Percentiles rank a stretch among this genome's conserved stretches.
Evolutionary conservation across 345 rosid species (phyloP).

Genomic region (Boechera stricta): DNA sequence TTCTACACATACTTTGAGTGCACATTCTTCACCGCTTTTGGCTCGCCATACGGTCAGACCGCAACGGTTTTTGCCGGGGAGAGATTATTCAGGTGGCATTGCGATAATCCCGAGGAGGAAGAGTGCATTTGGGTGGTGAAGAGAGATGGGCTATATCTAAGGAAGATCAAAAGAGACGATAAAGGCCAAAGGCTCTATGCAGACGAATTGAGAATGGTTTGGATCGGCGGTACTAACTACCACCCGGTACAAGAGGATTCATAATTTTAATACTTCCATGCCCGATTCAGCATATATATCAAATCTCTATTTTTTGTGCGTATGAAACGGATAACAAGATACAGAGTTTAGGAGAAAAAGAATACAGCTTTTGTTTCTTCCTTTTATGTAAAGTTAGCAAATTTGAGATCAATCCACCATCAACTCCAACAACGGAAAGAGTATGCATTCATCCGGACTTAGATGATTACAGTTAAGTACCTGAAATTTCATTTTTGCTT

Average conservation of each 20-base stretch:
- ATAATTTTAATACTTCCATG: constrained; percentile 16
- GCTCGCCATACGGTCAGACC: constrained; percentile 39
- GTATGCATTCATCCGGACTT: neutral
- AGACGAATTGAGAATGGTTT: constrained; percentile 25
- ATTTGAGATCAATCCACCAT: constrained; percentile 15
- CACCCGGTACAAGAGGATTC: constrained; percentile 8
- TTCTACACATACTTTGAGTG: constrained; percentile 44
- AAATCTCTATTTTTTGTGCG: neutral
- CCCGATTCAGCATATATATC: neutral
- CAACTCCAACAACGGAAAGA: constrained; percentile 28
- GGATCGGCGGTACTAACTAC: constrained; percentile 46
- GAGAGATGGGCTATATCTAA: constrained; percentile 33
- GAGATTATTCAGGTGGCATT: constrained; percentile 38
- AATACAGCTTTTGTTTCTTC: constrained; percentile 14
- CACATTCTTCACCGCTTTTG: constrained; percentile 35
- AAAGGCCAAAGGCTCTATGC: constrained; percentile 22
- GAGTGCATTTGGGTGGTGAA: constrained; percentile 47
- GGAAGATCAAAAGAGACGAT: constrained; percentile 36
- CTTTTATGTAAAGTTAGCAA: constrained; percentile 25
- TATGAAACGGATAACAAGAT: constrained; percentile 18
- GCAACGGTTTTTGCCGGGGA: constrained; percentile 42
- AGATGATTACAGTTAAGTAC: constrained; percentile 28
- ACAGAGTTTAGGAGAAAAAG: neutral
- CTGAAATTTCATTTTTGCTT: constrained; percentile 23
- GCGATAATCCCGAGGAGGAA: constrained; percentile 37